Evolutionary conservation across 2,329 filamentous ascomycete species (phyloP).

Genomic region (Stagonosporopsis vannaccii): DNA sequence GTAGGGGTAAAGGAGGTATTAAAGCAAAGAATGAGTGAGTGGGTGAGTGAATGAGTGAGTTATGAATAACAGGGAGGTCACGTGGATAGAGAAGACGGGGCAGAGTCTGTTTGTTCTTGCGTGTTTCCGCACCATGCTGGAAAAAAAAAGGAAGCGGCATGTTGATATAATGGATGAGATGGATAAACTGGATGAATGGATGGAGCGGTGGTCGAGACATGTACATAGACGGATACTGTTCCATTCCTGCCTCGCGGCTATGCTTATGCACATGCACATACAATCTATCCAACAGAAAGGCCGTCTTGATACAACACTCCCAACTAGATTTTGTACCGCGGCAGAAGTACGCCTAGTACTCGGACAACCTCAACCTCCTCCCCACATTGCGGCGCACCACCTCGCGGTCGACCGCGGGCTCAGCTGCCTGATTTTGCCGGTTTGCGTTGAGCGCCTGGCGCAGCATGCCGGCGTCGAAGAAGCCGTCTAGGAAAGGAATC

Average conservation of each 20-base stretch:
- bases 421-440: slow-evolving; percentile 58
- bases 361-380: slow-evolving; percentile 74
- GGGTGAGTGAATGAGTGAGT: too few relatives aligned
- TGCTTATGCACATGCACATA: neutral
- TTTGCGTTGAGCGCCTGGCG: slow-evolving; percentile 83
- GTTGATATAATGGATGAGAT: too few relatives aligned
- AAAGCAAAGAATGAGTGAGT: neutral
- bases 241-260: neutral
- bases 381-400: slow-evolving; percentile 73
- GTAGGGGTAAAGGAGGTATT: neutral
- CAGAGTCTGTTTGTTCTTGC: too few relatives aligned
- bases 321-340: neutral
- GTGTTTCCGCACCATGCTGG: too few relatives aligned
- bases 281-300: neutral
- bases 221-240: neutral
- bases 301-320: neutral
- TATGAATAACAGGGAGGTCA: too few relatives aligned
- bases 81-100: too few relatives aligned
- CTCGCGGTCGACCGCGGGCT: slow-evolving; percentile 65
- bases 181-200: neutral
- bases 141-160: too few relatives aligned
- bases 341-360: slow-evolving; percentile 60
- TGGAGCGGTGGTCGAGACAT: neutral
- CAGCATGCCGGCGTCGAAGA: slow-evolving; percentile 97
- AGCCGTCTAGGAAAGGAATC: slow-evolving; percentile 73